phyloP scores from a whole-genome alignment of 805 yeast genomes.

The Tetrapisispora nanseiensis region DNA sequence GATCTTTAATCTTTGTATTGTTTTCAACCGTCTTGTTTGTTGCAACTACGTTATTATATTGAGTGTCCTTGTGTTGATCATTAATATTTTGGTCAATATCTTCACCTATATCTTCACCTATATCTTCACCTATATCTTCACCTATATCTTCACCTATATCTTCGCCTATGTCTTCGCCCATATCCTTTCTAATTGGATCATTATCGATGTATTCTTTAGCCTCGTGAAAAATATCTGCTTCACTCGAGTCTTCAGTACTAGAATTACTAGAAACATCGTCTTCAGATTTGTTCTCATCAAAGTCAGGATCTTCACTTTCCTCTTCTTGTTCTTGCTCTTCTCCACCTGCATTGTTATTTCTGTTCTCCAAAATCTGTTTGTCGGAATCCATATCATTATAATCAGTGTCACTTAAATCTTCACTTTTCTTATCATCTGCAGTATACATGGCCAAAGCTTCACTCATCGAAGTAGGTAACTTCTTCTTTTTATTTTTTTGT shows the following conservation, averaged over 20 bases:
- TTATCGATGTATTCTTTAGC: constrained; percentile 15
- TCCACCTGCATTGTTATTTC: no score
- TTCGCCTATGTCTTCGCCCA: constrained; percentile 23
- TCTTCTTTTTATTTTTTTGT: constrained; percentile 36
- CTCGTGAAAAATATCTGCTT: constrained; percentile 17
- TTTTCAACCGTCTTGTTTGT: no score
- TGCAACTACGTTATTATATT: constrained; percentile 8
- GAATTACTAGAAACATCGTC: background rate
- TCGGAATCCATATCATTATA: constrained; percentile 1
- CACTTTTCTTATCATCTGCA: background rate
- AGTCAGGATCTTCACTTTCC: background rate
- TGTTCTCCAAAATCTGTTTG: background rate
- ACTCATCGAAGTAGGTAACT: constrained; percentile 44
- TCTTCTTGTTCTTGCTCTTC: constrained; percentile 6
- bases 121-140: constrained; percentile 22
- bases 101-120: constrained; percentile 27
- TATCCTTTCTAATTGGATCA: constrained; percentile 20
- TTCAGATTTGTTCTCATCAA: background rate
- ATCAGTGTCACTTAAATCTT: constrained; percentile 9
- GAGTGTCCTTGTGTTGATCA: constrained; percentile 19
- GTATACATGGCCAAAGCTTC: constrained; percentile 36
- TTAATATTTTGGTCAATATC: no score
- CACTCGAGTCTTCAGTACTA: background rate
- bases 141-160: constrained; percentile 29
- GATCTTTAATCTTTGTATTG: constrained; percentile 6